Percentiles rank a stretch among this genome's conserved stretches.
phyloP scores from a whole-genome alignment of 331 rosid species.

The Acacia pycnantha region DNA sequence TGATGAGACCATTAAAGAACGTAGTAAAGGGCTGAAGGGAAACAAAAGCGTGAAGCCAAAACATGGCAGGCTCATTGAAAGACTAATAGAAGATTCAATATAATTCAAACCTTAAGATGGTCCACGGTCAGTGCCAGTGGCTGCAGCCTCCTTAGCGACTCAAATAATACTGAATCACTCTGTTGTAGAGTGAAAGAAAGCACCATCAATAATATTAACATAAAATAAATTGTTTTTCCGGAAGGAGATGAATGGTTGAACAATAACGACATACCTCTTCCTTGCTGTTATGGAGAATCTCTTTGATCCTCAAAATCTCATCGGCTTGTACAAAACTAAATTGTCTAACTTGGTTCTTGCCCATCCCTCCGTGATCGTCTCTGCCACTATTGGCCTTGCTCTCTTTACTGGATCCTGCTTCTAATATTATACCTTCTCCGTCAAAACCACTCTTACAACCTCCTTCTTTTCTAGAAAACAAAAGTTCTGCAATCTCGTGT shows the following conservation, averaged over 20 bases:
- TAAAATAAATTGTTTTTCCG: no score
- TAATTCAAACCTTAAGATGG: conserved; percentile 53
- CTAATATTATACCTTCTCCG: conserved; percentile 45
- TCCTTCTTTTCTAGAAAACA: conserved; percentile 50
- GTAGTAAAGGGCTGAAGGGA: not conserved
- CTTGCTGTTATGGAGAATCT: conserved; percentile 37
- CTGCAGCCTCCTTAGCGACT: conserved; percentile 84
- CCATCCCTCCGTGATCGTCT: conserved; percentile 49
- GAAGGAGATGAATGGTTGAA: not conserved
- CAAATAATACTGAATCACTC: conserved; percentile 73
- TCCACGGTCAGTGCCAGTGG: conserved; percentile 70
- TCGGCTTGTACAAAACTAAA: conserved; percentile 79
- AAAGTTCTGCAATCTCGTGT: conserved; percentile 69
- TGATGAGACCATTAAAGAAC: conserved; percentile 9
- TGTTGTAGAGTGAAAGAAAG: conserved; percentile 41
- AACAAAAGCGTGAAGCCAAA: not conserved
- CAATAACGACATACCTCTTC: conserved; percentile 52
- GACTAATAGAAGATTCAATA: not conserved
- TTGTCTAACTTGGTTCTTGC: conserved; percentile 48
- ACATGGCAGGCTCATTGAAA: conserved; percentile 9
- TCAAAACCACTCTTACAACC: conserved; percentile 46
- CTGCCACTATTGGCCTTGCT: conserved; percentile 65
- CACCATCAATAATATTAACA: not conserved
- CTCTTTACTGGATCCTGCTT: conserved; percentile 77
- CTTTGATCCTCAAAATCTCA: conserved; percentile 80